Base-by-base conservation (phyloP, 495 filamentous ascomycete genomes). In the Xylaria intraflava region DNA sequence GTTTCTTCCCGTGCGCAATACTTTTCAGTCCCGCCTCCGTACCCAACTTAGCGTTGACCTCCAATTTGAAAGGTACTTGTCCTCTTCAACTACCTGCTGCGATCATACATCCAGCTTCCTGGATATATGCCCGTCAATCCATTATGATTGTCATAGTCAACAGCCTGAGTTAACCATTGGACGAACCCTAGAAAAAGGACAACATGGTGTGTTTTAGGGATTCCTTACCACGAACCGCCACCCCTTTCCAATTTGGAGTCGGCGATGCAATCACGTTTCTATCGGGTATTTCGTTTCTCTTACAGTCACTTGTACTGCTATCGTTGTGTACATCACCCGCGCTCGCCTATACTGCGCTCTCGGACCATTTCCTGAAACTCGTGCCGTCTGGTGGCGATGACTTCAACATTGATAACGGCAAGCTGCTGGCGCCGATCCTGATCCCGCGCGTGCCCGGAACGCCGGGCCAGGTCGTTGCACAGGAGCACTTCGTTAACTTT, bases 371-470 rank as follows among this genome's bases (percentile, higher is more conserved):
- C 17, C 75, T 97, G 12, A 72, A 70, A 33, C 65, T 69, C 33
- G 72, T 97, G 3, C 87, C 88, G 2, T 79, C 79, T 14, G 84
- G 86, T 1, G 80, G 79, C 49, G 56, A 78, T 27, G 91, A 95
- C 72, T 93, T 96, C 66, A 78, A 97, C 68, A 87, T 92, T 61
- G 65, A 84, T 42, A 76, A 72, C 46, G 87, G 89, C 49, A 71
- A 77, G 6, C 74, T 98, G 19, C 78, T 97, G n/a, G 75, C 91
- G 1, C 93, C 91, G 1, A 92, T 98, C 56, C 80, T 98, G n/a
- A 82, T 80, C 20, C 85, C 92, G 26, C 88, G 93, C 49, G 91
- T 98, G 24, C 84, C 93, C 22, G 93, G 92, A 19, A 95, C 89
- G 4, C 72, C 81, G 2, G 89, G 88, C 26, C 89, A 83, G n/a